phyloP scores from a whole-genome alignment of 169 alveolate genomes.

The Eimeria acervulina region DNA sequence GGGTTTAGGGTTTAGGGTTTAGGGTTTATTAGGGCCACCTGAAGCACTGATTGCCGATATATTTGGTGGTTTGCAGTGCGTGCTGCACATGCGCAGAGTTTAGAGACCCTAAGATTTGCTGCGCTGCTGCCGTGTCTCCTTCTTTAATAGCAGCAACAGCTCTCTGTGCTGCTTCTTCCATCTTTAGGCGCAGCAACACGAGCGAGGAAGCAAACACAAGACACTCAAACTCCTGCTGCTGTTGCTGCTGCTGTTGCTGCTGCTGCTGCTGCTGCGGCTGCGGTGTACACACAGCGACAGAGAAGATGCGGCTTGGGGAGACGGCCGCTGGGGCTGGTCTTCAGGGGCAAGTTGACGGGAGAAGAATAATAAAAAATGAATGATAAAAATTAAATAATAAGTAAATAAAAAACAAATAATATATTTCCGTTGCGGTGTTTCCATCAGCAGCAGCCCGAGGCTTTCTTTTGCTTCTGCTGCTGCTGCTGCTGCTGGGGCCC shows the following conservation, averaged over 20 bases:
- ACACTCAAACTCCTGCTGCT: neutral
- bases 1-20: neutral
- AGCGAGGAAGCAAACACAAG: too few relatives aligned
- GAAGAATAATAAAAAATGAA: too few relatives aligned
- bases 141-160: conserved; percentile 30
- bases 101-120: conserved; percentile 6
- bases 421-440: too few relatives aligned
- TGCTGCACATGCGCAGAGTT: neutral
- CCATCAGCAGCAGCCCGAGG: too few relatives aligned
- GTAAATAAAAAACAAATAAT: too few relatives aligned
- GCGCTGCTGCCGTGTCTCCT: conserved; percentile 35
- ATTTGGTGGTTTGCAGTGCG: conserved; percentile 10
- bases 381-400: too few relatives aligned
- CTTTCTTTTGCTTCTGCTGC: too few relatives aligned
- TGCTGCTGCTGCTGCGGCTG: neutral
- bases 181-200: neutral
- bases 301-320: neutral
- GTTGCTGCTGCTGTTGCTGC: neutral
- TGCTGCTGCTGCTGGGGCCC: too few relatives aligned
- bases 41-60: neutral
- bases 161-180: conserved; percentile 52
- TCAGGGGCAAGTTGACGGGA: too few relatives aligned
- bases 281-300: neutral
- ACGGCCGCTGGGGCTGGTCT: too few relatives aligned
- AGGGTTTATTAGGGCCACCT: neutral